These are phyloP conservation scores for Fusarium nisikadoi DNA, from an alignment of 2,329 filamentous ascomycete genomes.

Conservation along the genomic window DNA sequence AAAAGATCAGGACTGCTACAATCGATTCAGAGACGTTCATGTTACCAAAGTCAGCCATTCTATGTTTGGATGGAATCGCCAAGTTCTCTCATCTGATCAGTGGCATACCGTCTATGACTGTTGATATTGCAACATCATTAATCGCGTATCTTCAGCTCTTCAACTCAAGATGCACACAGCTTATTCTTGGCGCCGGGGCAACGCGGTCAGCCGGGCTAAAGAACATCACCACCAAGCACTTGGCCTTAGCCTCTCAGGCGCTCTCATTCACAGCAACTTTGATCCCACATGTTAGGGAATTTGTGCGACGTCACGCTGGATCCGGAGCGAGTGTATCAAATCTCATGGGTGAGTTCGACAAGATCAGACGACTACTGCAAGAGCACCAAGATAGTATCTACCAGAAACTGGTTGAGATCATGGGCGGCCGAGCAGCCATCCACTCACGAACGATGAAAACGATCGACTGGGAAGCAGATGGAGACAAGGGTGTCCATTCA, in stretches of 20 bases:
- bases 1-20: conserved; percentile 75
- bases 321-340: conserved; percentile 62
- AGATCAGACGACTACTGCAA: conserved; percentile 82
- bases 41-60: conserved; percentile 83
- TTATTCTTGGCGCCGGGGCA: conserved; percentile 94
- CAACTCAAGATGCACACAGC: conserved; percentile 94
- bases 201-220: conserved; percentile 89
- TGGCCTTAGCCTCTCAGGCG: conserved; percentile 90
- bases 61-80: conserved; percentile 83
- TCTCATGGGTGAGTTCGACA: conserved; percentile 87
- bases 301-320: conserved; percentile 79
- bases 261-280: conserved; percentile 87
- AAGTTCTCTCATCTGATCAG: conserved; percentile 85
- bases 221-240: conserved; percentile 95
- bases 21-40: conserved; percentile 89
- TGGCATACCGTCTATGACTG: conserved; percentile 88
- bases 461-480: conserved; percentile 75
- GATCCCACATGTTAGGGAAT: conserved; percentile 91
- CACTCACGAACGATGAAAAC: conserved; percentile 80
- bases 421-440: conserved; percentile 78
- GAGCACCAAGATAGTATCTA: conserved; percentile 93
- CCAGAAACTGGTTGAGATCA: conserved; percentile 93
- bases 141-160: conserved; percentile 91
- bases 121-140: conserved; percentile 81
- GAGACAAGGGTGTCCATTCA: conserved; percentile 60